Base-by-base conservation (phyloP, 2,329 filamentous ascomycete genomes). In the Colletotrichum euphorbiae region DNA sequence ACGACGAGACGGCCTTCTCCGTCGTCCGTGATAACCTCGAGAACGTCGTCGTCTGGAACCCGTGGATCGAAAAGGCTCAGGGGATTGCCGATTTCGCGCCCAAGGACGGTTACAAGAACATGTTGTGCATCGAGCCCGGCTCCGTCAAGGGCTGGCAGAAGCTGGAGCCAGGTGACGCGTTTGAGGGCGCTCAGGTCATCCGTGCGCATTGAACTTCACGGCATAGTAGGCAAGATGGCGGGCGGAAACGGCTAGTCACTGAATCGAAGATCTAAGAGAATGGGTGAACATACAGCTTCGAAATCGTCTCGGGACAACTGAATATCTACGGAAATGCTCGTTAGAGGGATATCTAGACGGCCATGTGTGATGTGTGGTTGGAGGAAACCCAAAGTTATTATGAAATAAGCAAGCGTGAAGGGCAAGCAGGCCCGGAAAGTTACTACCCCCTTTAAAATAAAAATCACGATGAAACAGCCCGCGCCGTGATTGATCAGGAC, bases 41-140 rank as follows among this genome's bases (percentile, higher is more conserved):
- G 70, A 93, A 98, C 73, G 90, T 96, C 15, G 95, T 98, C 1
- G 92, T 98, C 33, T 99, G 96, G 96, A 99, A 99, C 80, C 96
- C 96, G 2, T 98, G 95, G 94, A 85, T 86, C 45, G 93, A 94
- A 71, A 97, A 97, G 83, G 89, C 93, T 1, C 88, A 89, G 73
- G 86, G 86, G 5, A 97, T 97, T 82, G 89, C 84, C 59, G 96
- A 99, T 79, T 98, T 98, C 77, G 87, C 87, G 67, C 96, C 96
- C 56, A 92, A 97, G 76, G 92, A 94, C 61, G 96, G 92, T 42
- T 98, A 91, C 84, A 93, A 93, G 84, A 89, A 93, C 67, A 98
- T 98, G 93, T 83, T 99, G 48, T 98, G 96, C 77, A 88, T 98
- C 57, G 96, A 99, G 84, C 92, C 95, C 2, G 96, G 96, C 12